Evolutionary conservation across 352 stramenopile species (phyloP).

Genomic region (Phytophthora lateralis): DNA sequence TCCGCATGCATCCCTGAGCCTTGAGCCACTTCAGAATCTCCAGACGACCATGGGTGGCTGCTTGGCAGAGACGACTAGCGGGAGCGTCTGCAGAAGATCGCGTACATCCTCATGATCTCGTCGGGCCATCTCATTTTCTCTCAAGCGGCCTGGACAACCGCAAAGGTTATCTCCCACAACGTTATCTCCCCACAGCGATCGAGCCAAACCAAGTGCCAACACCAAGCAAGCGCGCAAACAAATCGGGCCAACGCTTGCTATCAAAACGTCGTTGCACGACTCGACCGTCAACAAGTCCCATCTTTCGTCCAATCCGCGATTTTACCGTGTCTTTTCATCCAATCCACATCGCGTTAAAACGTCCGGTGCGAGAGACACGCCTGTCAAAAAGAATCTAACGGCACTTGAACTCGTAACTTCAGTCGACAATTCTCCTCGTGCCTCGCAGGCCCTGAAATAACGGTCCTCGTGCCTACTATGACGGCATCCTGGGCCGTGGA

Average conservation of each 20-base stretch:
- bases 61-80: neutral
- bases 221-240: too few species aligned
- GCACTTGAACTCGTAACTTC: constrained; percentile 13
- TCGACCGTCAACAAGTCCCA: neutral
- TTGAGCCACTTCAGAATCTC: neutral
- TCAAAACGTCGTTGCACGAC: too few species aligned
- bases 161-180: too few species aligned
- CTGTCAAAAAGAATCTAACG: constrained; percentile 7
- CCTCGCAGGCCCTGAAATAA: too few species aligned
- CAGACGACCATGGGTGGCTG: neutral
- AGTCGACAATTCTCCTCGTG: constrained; percentile 17
- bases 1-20: neutral
- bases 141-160: too few species aligned
- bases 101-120: too few species aligned
- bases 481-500: constrained; percentile 15
- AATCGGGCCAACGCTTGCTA: too few species aligned
- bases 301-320: neutral
- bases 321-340: neutral
- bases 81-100: too few species aligned
- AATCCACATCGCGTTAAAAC: constrained; percentile 10
- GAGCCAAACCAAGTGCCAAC: too few species aligned
- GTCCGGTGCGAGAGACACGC: constrained; percentile 17
- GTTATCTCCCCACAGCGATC: too few species aligned
- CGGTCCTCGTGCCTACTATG: constrained; percentile 1
- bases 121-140: constrained; percentile 1